Base-by-base conservation (phyloP, 371 early-diverging fungal genomes). In the Mortierella sp. region DNA sequence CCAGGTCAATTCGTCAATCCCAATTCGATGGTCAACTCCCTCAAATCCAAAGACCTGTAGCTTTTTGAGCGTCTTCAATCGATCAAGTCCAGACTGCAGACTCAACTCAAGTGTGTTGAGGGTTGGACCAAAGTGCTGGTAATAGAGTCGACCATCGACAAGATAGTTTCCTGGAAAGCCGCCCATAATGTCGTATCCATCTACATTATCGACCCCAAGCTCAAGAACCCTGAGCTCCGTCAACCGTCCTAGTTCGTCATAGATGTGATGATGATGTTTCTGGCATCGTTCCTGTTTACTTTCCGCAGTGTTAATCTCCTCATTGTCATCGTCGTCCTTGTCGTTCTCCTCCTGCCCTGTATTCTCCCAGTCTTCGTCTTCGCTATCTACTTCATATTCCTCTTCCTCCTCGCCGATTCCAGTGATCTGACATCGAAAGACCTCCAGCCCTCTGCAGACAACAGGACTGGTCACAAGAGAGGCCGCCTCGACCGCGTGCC, bases 391-490 rank as follows among this genome's bases (percentile, higher is more conserved):
- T 4, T 40, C 24, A 40, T 61, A 34, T 16, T 61, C 34, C 34
- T 61, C 61, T 6, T 37, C 43, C 43, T 67, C 67, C 40, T 67
- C 43, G 24, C 28, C 50, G 21, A 71, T 31, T 50, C 72, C 51
- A 19, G 3, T 13, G 37, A 51, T 34, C 72, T 71, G 51, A 21
- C 72, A 50, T 31, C 72, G 51, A 1, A 71, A 50, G 34, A 50
- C 51, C 24, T 71, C 72, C 50, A 71, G 21, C 10, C 72, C 51
- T 37, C 48, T 24, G 28, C 51, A 71, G 40, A 67, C 40, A 67
- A 67, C 40, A 9, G 67, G 40, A 1, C 37, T 67, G 9, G 34
- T 24, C 40, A 40, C n/a, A 21, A 67, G 21, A 0, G 67, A 67
- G 24, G 19, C 5, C 10, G 67, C 67, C 43, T 40, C 24, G 10